Conservation (phyloP, 2,329 filamentous ascomycete genomes). For the Alternaria metachromatica region DNA sequence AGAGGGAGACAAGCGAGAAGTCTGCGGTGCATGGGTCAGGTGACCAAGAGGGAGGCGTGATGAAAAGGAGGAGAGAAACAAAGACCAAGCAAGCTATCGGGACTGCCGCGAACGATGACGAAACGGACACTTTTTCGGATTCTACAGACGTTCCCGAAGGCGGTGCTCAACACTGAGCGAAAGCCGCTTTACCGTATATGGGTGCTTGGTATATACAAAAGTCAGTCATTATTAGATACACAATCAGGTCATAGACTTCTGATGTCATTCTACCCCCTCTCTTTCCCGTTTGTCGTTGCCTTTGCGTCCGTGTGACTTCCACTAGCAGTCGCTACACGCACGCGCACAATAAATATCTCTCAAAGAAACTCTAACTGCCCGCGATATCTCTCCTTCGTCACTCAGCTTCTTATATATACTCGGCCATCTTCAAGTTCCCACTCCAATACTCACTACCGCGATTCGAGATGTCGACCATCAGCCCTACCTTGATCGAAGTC, state of each 20-base stretch:
- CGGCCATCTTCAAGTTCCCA: rapidly evolving
- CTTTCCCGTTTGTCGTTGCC: neutral
- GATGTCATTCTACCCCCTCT: neutral
- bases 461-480: neutral
- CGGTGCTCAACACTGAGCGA: neutral
- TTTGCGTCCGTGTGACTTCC: neutral
- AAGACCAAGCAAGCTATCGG: neutral
- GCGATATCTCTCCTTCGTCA: neutral
- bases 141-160: neutral
- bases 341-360: neutral
- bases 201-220: neutral
- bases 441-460: neutral
- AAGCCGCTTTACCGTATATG: neutral
- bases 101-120: neutral
- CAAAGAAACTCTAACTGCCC: neutral
- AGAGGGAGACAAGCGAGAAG: neutral
- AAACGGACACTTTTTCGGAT: neutral
- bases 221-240: neutral
- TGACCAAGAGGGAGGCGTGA: neutral
- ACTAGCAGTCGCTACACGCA: neutral
- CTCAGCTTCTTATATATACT: neutral
- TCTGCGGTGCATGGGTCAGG: neutral
- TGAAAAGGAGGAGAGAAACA: neutral
- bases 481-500: neutral
- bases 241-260: neutral